These are phyloP conservation scores for Ganoderma lingzhi DNA, from an alignment of 1,284 basidiomycete species.

Conservation along the genomic window DNA sequence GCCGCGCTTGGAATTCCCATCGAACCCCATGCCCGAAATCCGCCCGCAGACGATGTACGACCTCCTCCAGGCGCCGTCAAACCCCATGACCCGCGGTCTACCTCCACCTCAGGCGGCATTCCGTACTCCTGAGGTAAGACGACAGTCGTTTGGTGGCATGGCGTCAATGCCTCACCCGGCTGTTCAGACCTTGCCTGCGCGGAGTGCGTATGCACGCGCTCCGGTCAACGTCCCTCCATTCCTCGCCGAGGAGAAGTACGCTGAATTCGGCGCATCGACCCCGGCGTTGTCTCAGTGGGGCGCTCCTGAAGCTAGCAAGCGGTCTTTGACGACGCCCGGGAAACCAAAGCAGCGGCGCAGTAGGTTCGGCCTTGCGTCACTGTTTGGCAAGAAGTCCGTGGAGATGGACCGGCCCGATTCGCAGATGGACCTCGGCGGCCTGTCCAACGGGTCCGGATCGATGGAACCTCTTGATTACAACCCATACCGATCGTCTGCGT, in stretches of 20 bases:
- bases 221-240: constrained; percentile 43
- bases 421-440: background rate
- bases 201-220: constrained; percentile 31
- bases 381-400: constrained; percentile 37
- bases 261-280: constrained; percentile 73
- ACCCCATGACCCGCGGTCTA: constrained; percentile 54
- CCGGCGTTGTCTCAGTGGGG: constrained; percentile 67
- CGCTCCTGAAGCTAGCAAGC: constrained; percentile 50
- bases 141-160: constrained; percentile 79
- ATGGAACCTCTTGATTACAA: constrained; percentile 37
- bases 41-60: constrained; percentile 76
- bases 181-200: constrained; percentile 54
- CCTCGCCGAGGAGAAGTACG: constrained; percentile 53
- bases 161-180: constrained; percentile 60
- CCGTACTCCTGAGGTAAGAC: constrained; percentile 59
- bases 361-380: constrained; percentile 70
- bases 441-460: constrained; percentile 30
- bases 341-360: constrained; percentile 55
- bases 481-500: constrained; percentile 42
- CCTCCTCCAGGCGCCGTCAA: constrained; percentile 51
- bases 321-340: constrained; percentile 36
- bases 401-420: constrained; percentile 18
- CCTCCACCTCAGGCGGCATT: constrained; percentile 71
- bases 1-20: constrained; percentile 45
- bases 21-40: constrained; percentile 46